phyloP scores from a whole-genome alignment of 2,329 filamentous ascomycete species.

The Aaosphaeria arxii region DNA sequence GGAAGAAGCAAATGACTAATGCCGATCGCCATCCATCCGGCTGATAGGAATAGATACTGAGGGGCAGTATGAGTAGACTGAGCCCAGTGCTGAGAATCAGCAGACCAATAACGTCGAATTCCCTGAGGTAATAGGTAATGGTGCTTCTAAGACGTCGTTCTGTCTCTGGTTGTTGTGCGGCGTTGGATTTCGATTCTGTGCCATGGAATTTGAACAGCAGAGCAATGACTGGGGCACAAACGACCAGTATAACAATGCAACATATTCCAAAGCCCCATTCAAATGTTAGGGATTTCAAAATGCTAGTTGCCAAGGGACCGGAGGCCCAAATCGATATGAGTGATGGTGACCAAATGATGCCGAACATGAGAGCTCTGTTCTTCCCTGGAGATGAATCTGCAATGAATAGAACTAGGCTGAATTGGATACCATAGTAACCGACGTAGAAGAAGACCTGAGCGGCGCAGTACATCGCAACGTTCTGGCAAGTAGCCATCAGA shows the following conservation, averaged over 20 bases:
- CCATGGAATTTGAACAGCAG: conserved; percentile 43
- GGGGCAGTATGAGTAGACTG: conserved; percentile 65
- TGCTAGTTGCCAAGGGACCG: conserved; percentile 28
- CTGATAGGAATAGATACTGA: conserved; percentile 50
- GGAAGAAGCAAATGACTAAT: conserved; percentile 38
- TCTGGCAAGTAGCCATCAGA: conserved; percentile 64
- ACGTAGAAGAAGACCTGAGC: conserved; percentile 66
- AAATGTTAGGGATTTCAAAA: conserved; percentile 54
- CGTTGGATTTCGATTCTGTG: conserved; percentile 55
- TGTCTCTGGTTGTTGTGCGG: conserved; percentile 53
- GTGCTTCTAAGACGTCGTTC: conserved; percentile 43
- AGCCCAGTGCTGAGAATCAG: conserved; percentile 59
- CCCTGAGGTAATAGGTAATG: conserved; percentile 53
- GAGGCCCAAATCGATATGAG: conserved; percentile 27
- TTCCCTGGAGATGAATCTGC: conserved; percentile 63
- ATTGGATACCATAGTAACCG: conserved; percentile 52
- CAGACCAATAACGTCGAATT: conserved; percentile 63
- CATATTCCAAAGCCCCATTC: conserved; percentile 67
- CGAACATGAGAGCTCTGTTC: conserved; percentile 61
- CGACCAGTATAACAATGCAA: conserved; percentile 58
- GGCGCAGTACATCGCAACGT: conserved; percentile 61
- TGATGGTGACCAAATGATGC: conserved; percentile 30
- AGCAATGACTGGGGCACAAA: conserved; percentile 57
- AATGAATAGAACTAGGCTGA: conserved; percentile 63
- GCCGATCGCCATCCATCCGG: conserved; percentile 27